These are phyloP conservation scores for Chimonanthus salicifolius DNA, from an alignment of 164 flowering plant genomes.

Conservation along the genomic window DNA sequence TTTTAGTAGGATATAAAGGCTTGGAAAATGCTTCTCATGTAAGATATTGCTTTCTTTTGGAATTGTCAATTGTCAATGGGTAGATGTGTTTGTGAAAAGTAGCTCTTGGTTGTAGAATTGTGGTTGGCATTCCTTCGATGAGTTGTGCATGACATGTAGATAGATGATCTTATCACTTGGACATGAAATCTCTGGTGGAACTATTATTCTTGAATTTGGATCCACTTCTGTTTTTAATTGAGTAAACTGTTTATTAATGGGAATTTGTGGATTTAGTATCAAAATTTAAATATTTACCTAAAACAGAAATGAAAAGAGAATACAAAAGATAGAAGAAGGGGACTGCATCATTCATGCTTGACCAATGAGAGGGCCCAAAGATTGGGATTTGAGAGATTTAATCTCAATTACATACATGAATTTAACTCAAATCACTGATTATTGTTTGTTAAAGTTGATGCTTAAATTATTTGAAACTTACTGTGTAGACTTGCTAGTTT, in stretches of 20 bases:
- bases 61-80: not conserved
- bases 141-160: slow-evolving; percentile 5
- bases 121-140: slow-evolving; percentile 9
- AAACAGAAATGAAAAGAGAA: not conserved
- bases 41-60: slow-evolving; percentile 7
- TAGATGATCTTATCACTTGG: slow-evolving; percentile 8
- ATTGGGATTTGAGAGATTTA: too few relatives aligned
- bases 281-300: not conserved
- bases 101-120: slow-evolving; percentile 3
- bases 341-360: not conserved
- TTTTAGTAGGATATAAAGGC: slow-evolving; percentile 6
- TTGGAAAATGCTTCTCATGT: slow-evolving; percentile 2
- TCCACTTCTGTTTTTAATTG: not conserved
- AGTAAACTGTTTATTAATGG: not conserved
- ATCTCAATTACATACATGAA: not conserved
- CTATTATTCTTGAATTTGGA: slow-evolving; percentile 1
- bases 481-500: not conserved
- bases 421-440: not conserved
- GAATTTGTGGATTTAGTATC: not conserved
- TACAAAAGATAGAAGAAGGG: too few relatives aligned
- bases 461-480: not conserved
- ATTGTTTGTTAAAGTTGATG: not conserved
- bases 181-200: not conserved
- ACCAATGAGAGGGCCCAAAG: not conserved
- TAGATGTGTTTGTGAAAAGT: not conserved